phyloP scores from a whole-genome alignment of 805 yeast genomes.

The Lachancea cidri region DNA sequence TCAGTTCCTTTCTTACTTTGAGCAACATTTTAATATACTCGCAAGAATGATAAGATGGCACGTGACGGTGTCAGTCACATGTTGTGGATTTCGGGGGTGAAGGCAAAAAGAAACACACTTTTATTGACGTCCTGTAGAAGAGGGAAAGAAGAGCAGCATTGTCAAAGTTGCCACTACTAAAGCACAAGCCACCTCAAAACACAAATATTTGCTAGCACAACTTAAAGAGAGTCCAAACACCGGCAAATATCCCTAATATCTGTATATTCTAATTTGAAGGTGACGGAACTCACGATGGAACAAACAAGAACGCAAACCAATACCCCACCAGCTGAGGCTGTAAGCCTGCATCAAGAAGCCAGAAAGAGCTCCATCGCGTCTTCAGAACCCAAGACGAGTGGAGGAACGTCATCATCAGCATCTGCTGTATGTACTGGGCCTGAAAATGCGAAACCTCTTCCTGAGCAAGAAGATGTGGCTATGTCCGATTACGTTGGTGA shows the following conservation, averaged over 20 bases:
- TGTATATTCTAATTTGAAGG: not conserved
- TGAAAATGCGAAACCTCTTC: not conserved
- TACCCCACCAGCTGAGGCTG: slow-evolving; percentile 13
- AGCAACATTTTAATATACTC: too few species aligned
- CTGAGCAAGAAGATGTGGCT: not conserved
- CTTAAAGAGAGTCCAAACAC: not conserved
- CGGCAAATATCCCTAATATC: not conserved
- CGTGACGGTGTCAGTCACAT: too few species aligned
- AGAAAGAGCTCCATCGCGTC: slow-evolving; percentile 6
- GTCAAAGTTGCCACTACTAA: not conserved
- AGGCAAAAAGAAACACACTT: not conserved
- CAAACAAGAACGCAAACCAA: slow-evolving; percentile 21
- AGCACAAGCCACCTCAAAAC: not conserved
- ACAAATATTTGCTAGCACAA: not conserved
- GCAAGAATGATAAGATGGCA: too few species aligned
- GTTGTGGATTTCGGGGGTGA: not conserved
- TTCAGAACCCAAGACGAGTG: slow-evolving; percentile 4
- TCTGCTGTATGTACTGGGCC: not conserved
- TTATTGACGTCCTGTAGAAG: not conserved
- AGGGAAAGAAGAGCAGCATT: not conserved
- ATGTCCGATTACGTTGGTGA: slow-evolving; percentile 9
- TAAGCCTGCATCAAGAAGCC: slow-evolving; percentile 8
- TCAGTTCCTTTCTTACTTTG: too few species aligned
- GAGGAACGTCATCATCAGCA: not conserved
- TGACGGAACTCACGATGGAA: slow-evolving; percentile 11